These are phyloP conservation scores for Medicago lupulina DNA, from an alignment of 306 rosid genomes.

Conservation along the genomic window DNA sequence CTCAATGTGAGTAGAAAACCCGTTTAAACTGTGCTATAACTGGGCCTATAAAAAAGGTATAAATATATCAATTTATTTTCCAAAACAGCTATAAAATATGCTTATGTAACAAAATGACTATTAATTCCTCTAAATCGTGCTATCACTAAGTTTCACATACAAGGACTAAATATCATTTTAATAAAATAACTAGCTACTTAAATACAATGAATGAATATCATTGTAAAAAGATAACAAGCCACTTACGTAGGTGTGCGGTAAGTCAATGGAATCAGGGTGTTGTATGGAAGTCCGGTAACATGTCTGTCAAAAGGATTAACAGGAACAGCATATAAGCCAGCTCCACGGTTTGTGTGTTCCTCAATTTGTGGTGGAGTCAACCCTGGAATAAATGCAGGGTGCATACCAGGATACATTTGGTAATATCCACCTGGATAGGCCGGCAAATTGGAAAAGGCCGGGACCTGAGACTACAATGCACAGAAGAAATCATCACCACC, in stretches of 20 bases:
- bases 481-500: conserved; percentile 20
- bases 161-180: too few species aligned
- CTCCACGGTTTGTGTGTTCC: conserved; percentile 73
- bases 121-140: not conserved
- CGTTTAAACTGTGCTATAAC: not conserved
- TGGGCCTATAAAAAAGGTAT: not conserved
- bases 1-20: not conserved
- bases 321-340: conserved; percentile 93
- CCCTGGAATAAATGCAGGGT: conserved; percentile 72
- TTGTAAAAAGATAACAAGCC: conserved; percentile 20
- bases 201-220: not conserved
- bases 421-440: conserved; percentile 58
- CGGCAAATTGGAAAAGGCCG: conserved; percentile 49
- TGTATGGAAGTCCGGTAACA: conserved; percentile 66
- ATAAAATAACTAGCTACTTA: too few species aligned
- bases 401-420: conserved; percentile 75
- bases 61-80: conserved; percentile 8
- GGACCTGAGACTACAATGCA: conserved; percentile 59
- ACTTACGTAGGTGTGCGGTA: conserved; percentile 85
- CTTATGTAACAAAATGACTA: not conserved
- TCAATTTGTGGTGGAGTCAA: conserved; percentile 56
- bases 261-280: conserved; percentile 80
- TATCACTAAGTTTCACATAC: not conserved
- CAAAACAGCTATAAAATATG: not conserved
- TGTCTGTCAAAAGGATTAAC: conserved; percentile 67